A percentile compares a stretch with the other conserved stretches of the same genome.
phyloP scores from a whole-genome alignment of 805 yeast genomes.

The Lachancea lanzarotensis region DNA sequence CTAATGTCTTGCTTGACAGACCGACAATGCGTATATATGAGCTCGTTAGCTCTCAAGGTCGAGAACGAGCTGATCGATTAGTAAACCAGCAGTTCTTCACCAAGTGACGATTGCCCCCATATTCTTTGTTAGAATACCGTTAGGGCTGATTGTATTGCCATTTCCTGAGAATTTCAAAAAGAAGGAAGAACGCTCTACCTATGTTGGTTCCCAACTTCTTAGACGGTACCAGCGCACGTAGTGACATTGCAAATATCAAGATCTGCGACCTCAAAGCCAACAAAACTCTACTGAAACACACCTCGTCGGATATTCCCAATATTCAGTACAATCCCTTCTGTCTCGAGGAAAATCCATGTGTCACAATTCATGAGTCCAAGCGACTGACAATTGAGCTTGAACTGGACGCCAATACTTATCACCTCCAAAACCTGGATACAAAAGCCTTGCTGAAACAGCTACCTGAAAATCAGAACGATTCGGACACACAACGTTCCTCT shows the following conservation, averaged over 20 bases:
- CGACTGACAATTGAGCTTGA: constrained; percentile 4
- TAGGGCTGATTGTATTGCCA: too few relatives aligned
- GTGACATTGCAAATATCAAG: not conserved
- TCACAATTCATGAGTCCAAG: constrained; percentile 3
- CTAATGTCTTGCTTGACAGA: too few relatives aligned
- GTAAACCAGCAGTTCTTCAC: too few relatives aligned
- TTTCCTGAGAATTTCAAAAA: too few relatives aligned
- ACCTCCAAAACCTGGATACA: constrained; percentile 7
- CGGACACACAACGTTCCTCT: not conserved
- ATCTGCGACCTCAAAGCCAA: constrained; percentile 1
- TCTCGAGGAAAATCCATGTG: not conserved
- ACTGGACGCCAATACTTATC: constrained; percentile 2
- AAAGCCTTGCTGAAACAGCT: not conserved
- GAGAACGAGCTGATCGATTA: too few relatives aligned
- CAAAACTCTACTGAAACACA: constrained; percentile 6
- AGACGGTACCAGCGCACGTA: not conserved
- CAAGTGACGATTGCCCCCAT: too few relatives aligned
- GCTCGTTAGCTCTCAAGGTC: too few relatives aligned
- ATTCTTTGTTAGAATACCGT: too few relatives aligned
- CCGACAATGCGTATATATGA: too few relatives aligned
- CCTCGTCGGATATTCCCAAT: not conserved
- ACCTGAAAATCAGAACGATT: not conserved
- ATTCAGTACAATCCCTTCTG: constrained; percentile 9
- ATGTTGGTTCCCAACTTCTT: too few relatives aligned
- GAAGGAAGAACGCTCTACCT: too few relatives aligned